Evolutionary conservation across 768 basidiomycete genomes (phyloP), one percentile per base, ranked within the genome.

Genomic region (Dioszegia crocea): DNA sequence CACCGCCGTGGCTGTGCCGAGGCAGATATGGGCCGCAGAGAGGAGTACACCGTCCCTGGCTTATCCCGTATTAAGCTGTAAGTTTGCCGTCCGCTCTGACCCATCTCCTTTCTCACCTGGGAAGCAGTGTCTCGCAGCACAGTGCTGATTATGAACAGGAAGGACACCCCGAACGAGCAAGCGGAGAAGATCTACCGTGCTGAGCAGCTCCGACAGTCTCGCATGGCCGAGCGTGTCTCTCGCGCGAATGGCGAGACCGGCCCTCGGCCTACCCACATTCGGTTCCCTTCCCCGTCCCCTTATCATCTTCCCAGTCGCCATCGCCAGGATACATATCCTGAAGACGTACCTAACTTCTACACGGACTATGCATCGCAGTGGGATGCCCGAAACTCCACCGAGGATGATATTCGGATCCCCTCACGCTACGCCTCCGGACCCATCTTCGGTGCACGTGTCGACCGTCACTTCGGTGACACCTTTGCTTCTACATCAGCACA

Each of bases 101-200:
- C 55, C 47, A 24, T 14, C 36, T n/a, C 36, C 17, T 2, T 21
- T 36, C n/a, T n/a, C n/a, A n/a, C n/a, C n/a, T n/a, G n/a, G n/a
- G n/a, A n/a, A n/a, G n/a, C n/a, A n/a, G n/a, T n/a, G n/a, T n/a
- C n/a, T n/a, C n/a, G n/a, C n/a, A n/a, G 16, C 16, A 11, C 27
- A 26, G 27, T 16, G n/a, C 40, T 33, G 21, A 33, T 45, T n/a
- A 11, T 17, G 39, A 16, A 14, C 30, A 73, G 71, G 51, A 76
- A 76, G 59, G 65, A 71, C 41, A 76, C 75, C 17, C 49, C 56
- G 14, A n/a, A 56, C 10, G 73, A 74, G 19, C 62, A 59, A 31
- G 63, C 66, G 5, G 56, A 61, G 26, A 57, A 64, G 4, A 21
- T 67, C 4, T 74, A 65, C 51, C 61, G 69, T 1, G 60, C 61